Conservation (phyloP, 176 grass and related monocot species). For the Elymus sibiricus region DNA sequence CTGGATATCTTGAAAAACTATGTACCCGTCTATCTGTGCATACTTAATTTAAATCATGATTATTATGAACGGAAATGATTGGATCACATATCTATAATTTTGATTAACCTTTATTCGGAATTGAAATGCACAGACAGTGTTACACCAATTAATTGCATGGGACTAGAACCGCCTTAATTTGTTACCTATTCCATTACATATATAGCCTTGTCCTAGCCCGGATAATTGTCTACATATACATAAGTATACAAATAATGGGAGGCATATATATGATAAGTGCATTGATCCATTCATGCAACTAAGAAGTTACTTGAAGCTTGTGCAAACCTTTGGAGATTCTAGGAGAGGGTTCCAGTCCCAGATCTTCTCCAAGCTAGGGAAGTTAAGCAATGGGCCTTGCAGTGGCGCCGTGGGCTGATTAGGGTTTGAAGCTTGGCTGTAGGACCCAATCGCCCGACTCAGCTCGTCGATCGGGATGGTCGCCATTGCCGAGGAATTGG, state of each 20-base stretch:
- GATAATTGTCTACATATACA: constrained; percentile 29
- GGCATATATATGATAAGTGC: background rate
- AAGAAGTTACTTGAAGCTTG: constrained; percentile 66
- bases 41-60: background rate
- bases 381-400: constrained; percentile 44
- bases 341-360: constrained; percentile 85
- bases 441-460: constrained; percentile 58
- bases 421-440: constrained; percentile 28
- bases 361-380: constrained; percentile 68
- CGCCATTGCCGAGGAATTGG: constrained; percentile 43
- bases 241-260: constrained; percentile 19
- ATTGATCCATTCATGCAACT: background rate
- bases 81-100: background rate
- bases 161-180: constrained; percentile 20
- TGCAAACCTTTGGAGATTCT: constrained; percentile 61
- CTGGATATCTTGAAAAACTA: background rate
- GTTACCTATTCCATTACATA: constrained; percentile 21
- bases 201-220: constrained; percentile 30
- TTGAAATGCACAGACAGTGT: constrained; percentile 22
- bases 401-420: constrained; percentile 38
- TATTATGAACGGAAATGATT: background rate
- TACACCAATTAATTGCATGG: constrained; percentile 27
- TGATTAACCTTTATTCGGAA: constrained; percentile 42
- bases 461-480: constrained; percentile 68
- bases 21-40: background rate